phyloP scores from a whole-genome alignment of 192 early-diverging fungal genomes.

The Coemansia sp. region DNA sequence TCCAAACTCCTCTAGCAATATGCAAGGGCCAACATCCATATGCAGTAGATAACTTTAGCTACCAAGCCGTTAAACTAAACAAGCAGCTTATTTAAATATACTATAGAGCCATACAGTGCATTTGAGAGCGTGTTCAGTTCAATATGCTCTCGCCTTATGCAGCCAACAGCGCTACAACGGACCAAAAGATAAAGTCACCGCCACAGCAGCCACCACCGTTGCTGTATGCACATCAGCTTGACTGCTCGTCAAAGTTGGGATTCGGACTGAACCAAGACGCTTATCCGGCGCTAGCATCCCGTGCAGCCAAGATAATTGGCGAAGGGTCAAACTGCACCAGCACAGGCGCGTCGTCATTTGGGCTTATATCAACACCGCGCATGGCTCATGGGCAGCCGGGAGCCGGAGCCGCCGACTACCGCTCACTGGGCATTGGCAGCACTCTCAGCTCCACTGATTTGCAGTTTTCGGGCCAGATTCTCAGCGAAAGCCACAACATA shows the following conservation, averaged over 20 bases:
- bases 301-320: slow-evolving; percentile 5
- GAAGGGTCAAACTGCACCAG: background rate
- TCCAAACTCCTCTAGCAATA: too few relatives aligned
- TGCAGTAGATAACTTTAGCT: too few relatives aligned
- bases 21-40: too few relatives aligned
- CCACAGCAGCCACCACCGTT: slow-evolving; percentile 2
- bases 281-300: slow-evolving; percentile 11
- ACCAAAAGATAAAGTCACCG: background rate
- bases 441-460: slow-evolving; percentile 34
- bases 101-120: too few relatives aligned
- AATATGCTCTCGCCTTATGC: slow-evolving; percentile 19
- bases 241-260: background rate
- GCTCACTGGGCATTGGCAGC: slow-evolving; percentile 11
- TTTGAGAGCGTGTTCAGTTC: too few relatives aligned
- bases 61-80: too few relatives aligned
- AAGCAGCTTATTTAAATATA: too few relatives aligned
- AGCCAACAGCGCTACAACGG: background rate
- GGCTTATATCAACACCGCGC: slow-evolving; percentile 8
- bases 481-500: slow-evolving; percentile 18
- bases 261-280: background rate
- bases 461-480: slow-evolving; percentile 44
- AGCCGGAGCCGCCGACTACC: slow-evolving; percentile 7
- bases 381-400: slow-evolving; percentile 8
- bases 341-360: slow-evolving; percentile 1
- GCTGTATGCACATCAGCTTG: slow-evolving; percentile 7